phyloP scores from a whole-genome alignment of 768 basidiomycete genomes.

The Leccinum aurantiacum region DNA sequence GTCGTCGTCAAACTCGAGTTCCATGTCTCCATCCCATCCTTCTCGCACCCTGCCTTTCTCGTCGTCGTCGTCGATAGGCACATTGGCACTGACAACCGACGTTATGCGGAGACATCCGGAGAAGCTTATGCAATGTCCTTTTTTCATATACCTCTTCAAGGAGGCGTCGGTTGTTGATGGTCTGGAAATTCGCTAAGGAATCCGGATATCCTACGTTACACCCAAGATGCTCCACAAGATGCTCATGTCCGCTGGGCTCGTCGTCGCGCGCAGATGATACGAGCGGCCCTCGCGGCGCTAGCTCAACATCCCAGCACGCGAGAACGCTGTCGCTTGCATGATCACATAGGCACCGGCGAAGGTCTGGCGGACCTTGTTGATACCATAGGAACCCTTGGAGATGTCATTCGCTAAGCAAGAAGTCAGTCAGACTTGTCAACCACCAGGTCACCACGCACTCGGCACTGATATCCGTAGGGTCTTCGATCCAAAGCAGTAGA shows the following conservation, averaged over 20 bases:
- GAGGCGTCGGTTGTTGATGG: slow-evolving; percentile 68
- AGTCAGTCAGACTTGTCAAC: slow-evolving; percentile 1
- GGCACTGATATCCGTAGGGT: slow-evolving; percentile 87
- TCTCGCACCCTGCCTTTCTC: slow-evolving; percentile 30
- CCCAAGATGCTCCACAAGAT: slow-evolving; percentile 80
- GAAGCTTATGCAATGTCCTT: slow-evolving; percentile 54
- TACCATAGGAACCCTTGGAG: slow-evolving; percentile 82
- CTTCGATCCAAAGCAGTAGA: slow-evolving; percentile 80
- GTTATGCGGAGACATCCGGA: slow-evolving; percentile 41
- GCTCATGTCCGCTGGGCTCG: slow-evolving; percentile 66
- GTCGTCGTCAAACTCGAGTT: slow-evolving; percentile 27
- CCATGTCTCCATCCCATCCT: slow-evolving; percentile 42
- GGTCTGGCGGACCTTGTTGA: slow-evolving; percentile 76
- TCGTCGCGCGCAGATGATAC: slow-evolving; percentile 42
- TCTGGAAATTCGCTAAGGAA: slow-evolving; percentile 41
- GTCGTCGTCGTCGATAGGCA: slow-evolving; percentile 14
- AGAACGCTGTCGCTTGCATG: slow-evolving; percentile 71
- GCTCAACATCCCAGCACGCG: slow-evolving; percentile 60
- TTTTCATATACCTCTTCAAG: slow-evolving; percentile 69
- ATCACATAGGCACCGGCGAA: slow-evolving; percentile 81
- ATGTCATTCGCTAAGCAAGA: slow-evolving; percentile 80
- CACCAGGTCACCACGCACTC: slow-evolving; percentile 45
- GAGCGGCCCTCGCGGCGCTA: slow-evolving; percentile 54
- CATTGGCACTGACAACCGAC: slow-evolving; percentile 21
- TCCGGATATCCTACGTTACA: slow-evolving; percentile 65